These are phyloP conservation scores for Pholiota adiposa DNA, from an alignment of 1,284 basidiomycete genomes.

Conservation along the genomic window DNA sequence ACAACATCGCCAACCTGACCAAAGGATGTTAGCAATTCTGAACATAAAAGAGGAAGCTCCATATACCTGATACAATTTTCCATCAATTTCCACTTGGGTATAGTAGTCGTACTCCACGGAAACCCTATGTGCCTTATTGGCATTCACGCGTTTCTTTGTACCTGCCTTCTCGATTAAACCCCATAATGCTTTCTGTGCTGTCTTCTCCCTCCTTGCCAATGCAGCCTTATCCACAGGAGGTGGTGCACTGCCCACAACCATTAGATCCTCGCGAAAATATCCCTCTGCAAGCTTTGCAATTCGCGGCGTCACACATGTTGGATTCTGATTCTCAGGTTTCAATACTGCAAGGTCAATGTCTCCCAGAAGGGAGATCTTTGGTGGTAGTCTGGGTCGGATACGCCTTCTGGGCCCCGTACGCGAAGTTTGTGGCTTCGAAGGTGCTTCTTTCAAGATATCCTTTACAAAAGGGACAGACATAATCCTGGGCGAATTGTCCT, in stretches of 20 bases:
- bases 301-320: conserved; percentile 63
- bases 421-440: conserved; percentile 12
- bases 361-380: conserved; percentile 31
- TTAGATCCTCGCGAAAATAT: conserved; percentile 54
- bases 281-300: conserved; percentile 53
- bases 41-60: background rate
- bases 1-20: conserved; percentile 61
- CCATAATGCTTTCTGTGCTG: conserved; percentile 26
- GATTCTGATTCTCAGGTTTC: conserved; percentile 53
- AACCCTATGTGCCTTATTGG: conserved; percentile 31
- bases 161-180: conserved; percentile 30
- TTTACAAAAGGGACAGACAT: conserved; percentile 30
- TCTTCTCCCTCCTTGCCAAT: conserved; percentile 28
- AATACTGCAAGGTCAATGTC: conserved; percentile 60
- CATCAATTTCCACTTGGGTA: conserved; percentile 39
- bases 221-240: conserved; percentile 29
- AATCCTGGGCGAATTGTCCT: conserved; percentile 23
- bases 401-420: conserved; percentile 16
- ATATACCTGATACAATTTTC: conserved; percentile 40
- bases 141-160: conserved; percentile 27
- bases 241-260: conserved; percentile 52
- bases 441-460: conserved; percentile 27
- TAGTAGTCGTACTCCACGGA: conserved; percentile 31
- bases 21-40: conserved; percentile 8
- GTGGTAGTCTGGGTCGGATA: conserved; percentile 20